Percentiles rank a stretch among this genome's conserved stretches.
Evolutionary conservation across 176 grass and related monocot species (phyloP).

Genomic region (Canna indica): DNA sequence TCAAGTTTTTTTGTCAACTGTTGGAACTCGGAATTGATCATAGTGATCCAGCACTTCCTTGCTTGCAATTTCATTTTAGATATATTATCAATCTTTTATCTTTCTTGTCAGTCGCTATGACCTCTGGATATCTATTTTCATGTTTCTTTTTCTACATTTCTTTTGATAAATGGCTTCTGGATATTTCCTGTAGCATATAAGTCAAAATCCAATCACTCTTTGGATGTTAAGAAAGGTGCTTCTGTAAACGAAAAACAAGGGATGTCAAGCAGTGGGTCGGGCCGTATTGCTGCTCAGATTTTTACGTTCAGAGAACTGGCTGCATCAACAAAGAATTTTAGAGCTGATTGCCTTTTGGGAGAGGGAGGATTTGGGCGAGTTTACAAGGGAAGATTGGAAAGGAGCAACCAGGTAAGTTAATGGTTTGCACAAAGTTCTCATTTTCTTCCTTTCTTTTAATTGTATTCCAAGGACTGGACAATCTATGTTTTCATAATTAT

Average conservation of each 20-base stretch:
- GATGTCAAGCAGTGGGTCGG: conserved; percentile 22
- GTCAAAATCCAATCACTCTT: conserved; percentile 7
- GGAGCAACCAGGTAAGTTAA: conserved; percentile 37
- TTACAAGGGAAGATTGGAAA: conserved; percentile 56
- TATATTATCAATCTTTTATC: background rate
- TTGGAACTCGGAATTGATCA: background rate
- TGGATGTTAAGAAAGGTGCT: background rate
- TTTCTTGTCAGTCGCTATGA: background rate
- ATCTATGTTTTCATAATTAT: too few relatives aligned
- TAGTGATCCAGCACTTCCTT: background rate
- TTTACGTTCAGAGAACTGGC: conserved; percentile 63
- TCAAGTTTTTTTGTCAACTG: background rate
- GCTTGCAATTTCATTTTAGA: background rate
- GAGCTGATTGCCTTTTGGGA: conserved; percentile 56
- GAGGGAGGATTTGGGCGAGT: conserved; percentile 68
- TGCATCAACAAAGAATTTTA: conserved; percentile 42
- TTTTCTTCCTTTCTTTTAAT: background rate
- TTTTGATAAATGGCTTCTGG: background rate
- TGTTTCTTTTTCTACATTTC: background rate
- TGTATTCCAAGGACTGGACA: background rate
- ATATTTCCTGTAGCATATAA: background rate
- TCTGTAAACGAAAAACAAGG: conserved; percentile 7
- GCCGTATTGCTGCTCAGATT: conserved; percentile 49
- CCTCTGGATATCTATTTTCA: background rate
- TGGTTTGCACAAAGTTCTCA: background rate